Evolutionary conservation across 75 land plant species (phyloP).

Genomic region (Sequoia sempervirens): DNA sequence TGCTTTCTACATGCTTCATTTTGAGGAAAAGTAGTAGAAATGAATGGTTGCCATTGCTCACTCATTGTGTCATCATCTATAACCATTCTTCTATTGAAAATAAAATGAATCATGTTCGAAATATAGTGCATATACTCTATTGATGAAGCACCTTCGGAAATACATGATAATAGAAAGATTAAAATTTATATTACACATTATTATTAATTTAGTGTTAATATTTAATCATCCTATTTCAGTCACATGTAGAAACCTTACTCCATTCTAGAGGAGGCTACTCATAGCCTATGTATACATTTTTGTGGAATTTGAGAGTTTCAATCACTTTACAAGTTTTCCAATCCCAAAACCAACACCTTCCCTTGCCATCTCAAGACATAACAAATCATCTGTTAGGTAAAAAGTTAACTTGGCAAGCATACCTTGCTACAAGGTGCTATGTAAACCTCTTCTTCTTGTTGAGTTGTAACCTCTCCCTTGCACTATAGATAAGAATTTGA

Average conservation of each 20-base stretch:
- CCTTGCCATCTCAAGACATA: slow-evolving; percentile 56
- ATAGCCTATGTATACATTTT: slow-evolving; percentile 4
- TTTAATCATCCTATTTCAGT: too few species aligned
- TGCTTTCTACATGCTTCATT: too few species aligned
- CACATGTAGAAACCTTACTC: too few species aligned
- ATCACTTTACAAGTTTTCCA: slow-evolving; percentile 88
- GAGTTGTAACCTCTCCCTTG: slow-evolving; percentile 41
- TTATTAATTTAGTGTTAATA: neutral
- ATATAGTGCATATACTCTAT: neutral
- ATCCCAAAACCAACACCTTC: slow-evolving; percentile 96
- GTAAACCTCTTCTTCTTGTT: slow-evolving; percentile 49
- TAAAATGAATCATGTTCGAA: neutral
- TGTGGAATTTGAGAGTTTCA: slow-evolving; percentile 30
- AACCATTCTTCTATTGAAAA: too few species aligned
- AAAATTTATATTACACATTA: neutral
- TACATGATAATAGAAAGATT: neutral
- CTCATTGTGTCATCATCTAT: too few species aligned
- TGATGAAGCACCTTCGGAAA: neutral
- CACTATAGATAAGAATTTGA: slow-evolving; percentile 41
- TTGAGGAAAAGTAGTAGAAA: too few species aligned
- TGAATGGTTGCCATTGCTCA: too few species aligned
- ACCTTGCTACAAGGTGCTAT: slow-evolving; percentile 34
- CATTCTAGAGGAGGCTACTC: too few species aligned
- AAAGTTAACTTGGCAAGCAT: slow-evolving; percentile 36
- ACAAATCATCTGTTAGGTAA: slow-evolving; percentile 38